Evolutionary conservation across 2,329 filamentous ascomycete species (phyloP), one percentile per base, ranked within the genome.

Genomic region (Colletotrichum falcatum): DNA sequence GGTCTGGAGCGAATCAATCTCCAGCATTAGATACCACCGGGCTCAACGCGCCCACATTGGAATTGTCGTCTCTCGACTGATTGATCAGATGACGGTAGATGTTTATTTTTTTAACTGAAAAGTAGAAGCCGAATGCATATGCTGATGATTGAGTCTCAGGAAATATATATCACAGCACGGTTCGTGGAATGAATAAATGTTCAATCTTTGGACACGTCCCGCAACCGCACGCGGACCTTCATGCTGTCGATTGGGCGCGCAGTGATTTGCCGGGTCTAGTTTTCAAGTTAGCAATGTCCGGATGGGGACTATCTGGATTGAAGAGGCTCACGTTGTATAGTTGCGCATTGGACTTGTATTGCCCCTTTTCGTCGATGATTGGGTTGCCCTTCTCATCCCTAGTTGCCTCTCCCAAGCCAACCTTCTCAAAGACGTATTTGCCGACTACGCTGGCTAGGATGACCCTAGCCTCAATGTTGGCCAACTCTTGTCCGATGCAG

Each of bases 401-500:
- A 55, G 66, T 72, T 26, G 73, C 63, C 44, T 68, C 72, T 3
- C 72, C 73, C 20, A 64, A 18, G 2, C 72, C 72, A 3, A 73
- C 69, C 71, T 74, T 74, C 33, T 69, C 59, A 37, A 74, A 74
- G n/a, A 65, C 71, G 48, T 74, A 74, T 30, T 59, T 66, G 28
- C 73, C 60, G 23, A 72, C 72, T 1, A 71, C 71, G 26, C 65
- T 66, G 30, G 73, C 84, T 39, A 89, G 75, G 14, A 86, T 83
- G 18, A 86, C 79, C 70, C 83, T 84, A 16, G 85, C 75, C 77
- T 89, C 87, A n/a, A 88, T 79, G 76, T 85, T 84, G 1, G 84
- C 87, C 39, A 89, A 78, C 72, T 86, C 84, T 76, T 89, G 86
- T 1, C 87, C 87, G 37, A 89, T 83, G 72, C 88, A 90, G 58